Evolutionary conservation across 257 asterid genomes (phyloP).

Genomic region (Solanum paucissectum): DNA sequence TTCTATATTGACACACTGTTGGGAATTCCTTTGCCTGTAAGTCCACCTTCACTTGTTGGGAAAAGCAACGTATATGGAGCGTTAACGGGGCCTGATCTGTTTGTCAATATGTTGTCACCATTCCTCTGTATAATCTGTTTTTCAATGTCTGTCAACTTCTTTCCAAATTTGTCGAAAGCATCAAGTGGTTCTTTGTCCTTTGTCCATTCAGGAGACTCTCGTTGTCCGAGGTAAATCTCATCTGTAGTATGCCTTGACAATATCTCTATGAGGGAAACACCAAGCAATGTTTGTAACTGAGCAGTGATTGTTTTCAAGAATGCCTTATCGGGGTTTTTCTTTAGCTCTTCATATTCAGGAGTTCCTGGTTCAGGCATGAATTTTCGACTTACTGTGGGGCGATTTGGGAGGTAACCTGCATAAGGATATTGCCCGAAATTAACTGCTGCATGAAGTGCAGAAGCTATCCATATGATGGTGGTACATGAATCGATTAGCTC

Average conservation of each 20-base stretch:
- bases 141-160: slow-evolving; percentile 38
- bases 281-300: slow-evolving; percentile 41
- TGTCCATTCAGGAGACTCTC: slow-evolving; percentile 25
- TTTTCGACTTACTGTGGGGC: slow-evolving; percentile 54
- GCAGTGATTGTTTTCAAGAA: slow-evolving; percentile 54
- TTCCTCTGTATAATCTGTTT: slow-evolving; percentile 29
- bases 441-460: slow-evolving; percentile 74
- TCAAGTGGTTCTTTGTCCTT: slow-evolving; percentile 28
- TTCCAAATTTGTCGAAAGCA: slow-evolving; percentile 48
- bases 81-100: slow-evolving; percentile 58
- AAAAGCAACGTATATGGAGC: slow-evolving; percentile 61
- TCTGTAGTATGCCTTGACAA: slow-evolving; percentile 64
- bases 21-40: slow-evolving; percentile 69
- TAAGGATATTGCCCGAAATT: slow-evolving; percentile 11
- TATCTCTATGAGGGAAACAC: slow-evolving; percentile 55
- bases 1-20: slow-evolving; percentile 50
- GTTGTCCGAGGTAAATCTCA: slow-evolving; percentile 47
- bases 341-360: slow-evolving; percentile 53
- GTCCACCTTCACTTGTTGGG: slow-evolving; percentile 47
- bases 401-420: slow-evolving; percentile 59
- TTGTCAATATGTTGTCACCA: slow-evolving; percentile 25
- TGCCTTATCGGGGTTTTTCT: slow-evolving; percentile 43
- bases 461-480: slow-evolving; percentile 63
- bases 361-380: slow-evolving; percentile 51
- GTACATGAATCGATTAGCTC: slow-evolving; percentile 60